Evolutionary conservation across 163 green algal genomes (phyloP), one percentile per base, ranked within the genome.

Genomic region (Scenedesmus sp.): DNA sequence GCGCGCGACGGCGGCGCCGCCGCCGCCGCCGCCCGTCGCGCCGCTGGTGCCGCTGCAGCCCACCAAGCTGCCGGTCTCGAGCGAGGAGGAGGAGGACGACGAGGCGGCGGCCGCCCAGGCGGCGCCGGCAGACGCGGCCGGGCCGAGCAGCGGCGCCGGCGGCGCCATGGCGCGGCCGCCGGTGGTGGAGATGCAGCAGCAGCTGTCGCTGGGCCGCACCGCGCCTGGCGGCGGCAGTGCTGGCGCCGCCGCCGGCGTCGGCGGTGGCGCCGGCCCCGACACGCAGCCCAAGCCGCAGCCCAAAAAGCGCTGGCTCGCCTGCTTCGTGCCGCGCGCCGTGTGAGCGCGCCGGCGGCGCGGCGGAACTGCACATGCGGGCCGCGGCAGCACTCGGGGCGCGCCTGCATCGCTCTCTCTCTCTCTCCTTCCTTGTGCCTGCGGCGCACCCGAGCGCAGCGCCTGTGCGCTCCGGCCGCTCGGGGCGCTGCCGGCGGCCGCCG

Each of bases 21-120:
- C n/a, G 14, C 70, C 70, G 1, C 56, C 56, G 5, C 70, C 56
- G 1, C 70, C 70, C 13, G 42, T 42, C 3, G 56, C 44, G 33
- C 70, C 58, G 2, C n/a, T 70, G n/a, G 20, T 78, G 39, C 57
- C 57, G 24, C 56, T 70, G 56, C 70, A 78, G 54, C 70, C 54
- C 15, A 15, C 60, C 6, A 5, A 20, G 10, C 42, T 78, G 44
- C 70, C 67, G 20, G 22, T 48, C 4, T 31, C 28, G 33, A 7
- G 24, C 17, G 58, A 48, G 10, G 39, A 47, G 6, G 39, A 47
- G 39, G 39, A 47, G 6, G 39, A 10, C 6, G 53, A 6, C 9
- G 24, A 6, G 14, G 53, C 6, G 24, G 53, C 53, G 14, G 53
- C 5, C 9, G 6, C 53, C 10, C 39, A 72, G 63, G 60, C 60